These are phyloP conservation scores for Neopestalotiopsis sp. DNA, from an alignment of 2,329 filamentous ascomycete species.

Conservation along the genomic window DNA sequence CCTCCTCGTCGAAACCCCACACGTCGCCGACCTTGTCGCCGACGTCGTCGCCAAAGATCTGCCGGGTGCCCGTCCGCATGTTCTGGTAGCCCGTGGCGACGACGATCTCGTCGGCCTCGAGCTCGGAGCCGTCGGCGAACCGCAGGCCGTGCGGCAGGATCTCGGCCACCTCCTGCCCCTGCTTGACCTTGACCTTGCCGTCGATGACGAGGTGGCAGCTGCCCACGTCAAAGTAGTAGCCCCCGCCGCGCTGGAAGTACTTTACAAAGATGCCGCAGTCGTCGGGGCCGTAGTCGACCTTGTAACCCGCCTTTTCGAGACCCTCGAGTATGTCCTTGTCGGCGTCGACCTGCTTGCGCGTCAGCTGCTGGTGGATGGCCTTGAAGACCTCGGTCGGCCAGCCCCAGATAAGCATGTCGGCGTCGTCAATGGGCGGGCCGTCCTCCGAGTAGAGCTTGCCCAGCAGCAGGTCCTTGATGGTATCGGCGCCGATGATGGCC, in stretches of 20 bases:
- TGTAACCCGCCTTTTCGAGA: slow-evolving; percentile 18
- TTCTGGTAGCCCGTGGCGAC: slow-evolving; percentile 56
- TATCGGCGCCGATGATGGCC: slow-evolving; percentile 16
- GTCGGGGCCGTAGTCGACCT: slow-evolving; percentile 18
- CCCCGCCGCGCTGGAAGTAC: slow-evolving; percentile 26
- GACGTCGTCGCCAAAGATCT: slow-evolving; percentile 56
- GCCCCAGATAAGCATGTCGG: slow-evolving; percentile 20
- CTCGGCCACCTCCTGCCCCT: slow-evolving; percentile 41
- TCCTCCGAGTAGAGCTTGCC: slow-evolving; percentile 17
- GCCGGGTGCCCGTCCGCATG: slow-evolving; percentile 55
- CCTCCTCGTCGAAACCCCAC: slow-evolving; percentile 55
- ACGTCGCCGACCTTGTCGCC: slow-evolving; percentile 54
- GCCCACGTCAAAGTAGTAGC: slow-evolving; percentile 47
- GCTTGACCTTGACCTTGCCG: slow-evolving; percentile 65
- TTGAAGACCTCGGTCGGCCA: slow-evolving; percentile 20
- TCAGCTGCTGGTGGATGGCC: slow-evolving; percentile 17
- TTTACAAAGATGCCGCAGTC: slow-evolving; percentile 20
- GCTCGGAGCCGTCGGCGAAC: slow-evolving; percentile 49
- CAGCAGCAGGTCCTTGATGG: slow-evolving; percentile 17
- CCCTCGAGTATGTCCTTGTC: slow-evolving; percentile 15
- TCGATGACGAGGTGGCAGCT: slow-evolving; percentile 38
- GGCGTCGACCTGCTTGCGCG: slow-evolving; percentile 1
- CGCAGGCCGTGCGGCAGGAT: slow-evolving; percentile 44
- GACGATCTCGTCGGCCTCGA: slow-evolving; percentile 60
- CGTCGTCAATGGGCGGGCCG: slow-evolving; percentile 18